phyloP scores from a whole-genome alignment of 257 asterid genomes.

The Ilex aquifolium region DNA sequence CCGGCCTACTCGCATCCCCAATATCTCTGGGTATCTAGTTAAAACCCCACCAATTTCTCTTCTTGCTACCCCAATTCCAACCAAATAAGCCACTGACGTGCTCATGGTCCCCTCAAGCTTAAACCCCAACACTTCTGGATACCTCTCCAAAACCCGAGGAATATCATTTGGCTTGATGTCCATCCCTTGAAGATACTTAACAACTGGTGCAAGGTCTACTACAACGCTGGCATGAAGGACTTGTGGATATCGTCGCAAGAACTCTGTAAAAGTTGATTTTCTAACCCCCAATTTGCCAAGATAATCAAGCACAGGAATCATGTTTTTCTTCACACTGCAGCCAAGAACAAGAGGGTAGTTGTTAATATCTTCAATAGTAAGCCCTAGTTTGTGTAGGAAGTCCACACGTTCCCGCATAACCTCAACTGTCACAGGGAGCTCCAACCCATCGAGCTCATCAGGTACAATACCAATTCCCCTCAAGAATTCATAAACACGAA shows the following conservation, averaged over 20 bases:
- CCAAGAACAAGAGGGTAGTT: slow-evolving; percentile 96
- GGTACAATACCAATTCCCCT: slow-evolving; percentile 65
- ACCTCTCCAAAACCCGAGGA: slow-evolving; percentile 77
- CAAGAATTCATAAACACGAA: slow-evolving; percentile 76
- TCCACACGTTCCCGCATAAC: slow-evolving; percentile 91
- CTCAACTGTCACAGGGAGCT: slow-evolving; percentile 89
- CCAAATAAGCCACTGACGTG: slow-evolving; percentile 94
- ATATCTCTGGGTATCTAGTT: slow-evolving; percentile 73
- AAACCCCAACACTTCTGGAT: slow-evolving; percentile 89
- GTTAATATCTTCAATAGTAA: slow-evolving; percentile 80
- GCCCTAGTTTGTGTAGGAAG: slow-evolving; percentile 90
- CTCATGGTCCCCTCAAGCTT: slow-evolving; percentile 98
- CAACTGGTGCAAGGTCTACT: slow-evolving; percentile 88
- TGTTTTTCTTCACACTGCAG: slow-evolving; percentile 96
- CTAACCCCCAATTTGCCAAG: slow-evolving; percentile 87
- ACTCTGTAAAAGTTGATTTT: slow-evolving; percentile 72
- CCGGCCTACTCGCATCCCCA: slow-evolving; percentile 97
- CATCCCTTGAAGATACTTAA: slow-evolving; percentile 92
- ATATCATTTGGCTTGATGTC: slow-evolving; percentile 82
- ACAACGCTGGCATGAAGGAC: slow-evolving; percentile 98
- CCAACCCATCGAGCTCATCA: slow-evolving; percentile 93
- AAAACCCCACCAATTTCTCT: slow-evolving; percentile 81
- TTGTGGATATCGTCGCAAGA: slow-evolving; percentile 79
- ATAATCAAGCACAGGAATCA: slow-evolving; percentile 94
- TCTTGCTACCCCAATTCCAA: slow-evolving; percentile 91